Evolutionary conservation across 768 basidiomycete genomes (phyloP).

Genomic region (Auriculariales sp.): DNA sequence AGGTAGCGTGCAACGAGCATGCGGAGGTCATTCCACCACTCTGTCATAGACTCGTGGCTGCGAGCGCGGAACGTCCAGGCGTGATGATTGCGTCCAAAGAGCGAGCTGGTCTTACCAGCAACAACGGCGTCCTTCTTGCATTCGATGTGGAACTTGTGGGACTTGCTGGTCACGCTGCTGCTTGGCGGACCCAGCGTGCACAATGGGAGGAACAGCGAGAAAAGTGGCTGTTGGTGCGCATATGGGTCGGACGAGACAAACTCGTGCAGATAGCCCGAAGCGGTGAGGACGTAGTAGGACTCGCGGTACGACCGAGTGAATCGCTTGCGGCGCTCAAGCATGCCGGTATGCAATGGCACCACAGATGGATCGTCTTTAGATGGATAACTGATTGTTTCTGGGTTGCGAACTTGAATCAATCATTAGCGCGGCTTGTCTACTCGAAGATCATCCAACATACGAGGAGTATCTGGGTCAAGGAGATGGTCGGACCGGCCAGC

Average conservation of each 20-base stretch:
- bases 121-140: conserved; percentile 62
- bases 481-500: conserved; percentile 87
- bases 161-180: conserved; percentile 38
- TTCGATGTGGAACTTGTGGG: conserved; percentile 97
- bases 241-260: conserved; percentile 64
- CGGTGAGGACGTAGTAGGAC: conserved; percentile 81
- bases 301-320: conserved; percentile 81
- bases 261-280: conserved; percentile 94
- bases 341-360: conserved; percentile 72
- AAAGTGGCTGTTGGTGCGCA: conserved; percentile 46
- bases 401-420: too few relatives aligned
- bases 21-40: conserved; percentile 98
- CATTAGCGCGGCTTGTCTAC: too few relatives aligned
- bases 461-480: conserved; percentile 90
- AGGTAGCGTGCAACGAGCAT: conserved; percentile 91
- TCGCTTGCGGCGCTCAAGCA: conserved; percentile 89
- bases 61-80: conserved; percentile 87
- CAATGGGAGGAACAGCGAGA: conserved; percentile 81
- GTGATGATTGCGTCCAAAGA: conserved; percentile 25
- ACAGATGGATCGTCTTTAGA: conserved; percentile 83
- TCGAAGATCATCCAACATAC: too few relatives aligned
- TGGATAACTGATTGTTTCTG: conserved; percentile 66
- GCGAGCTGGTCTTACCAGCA: conserved; percentile 14
- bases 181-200: conserved; percentile 94
- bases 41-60: conserved; percentile 95